phyloP scores from a whole-genome alignment of 352 stramenopile species.

The Nothophytophthora sp. region DNA sequence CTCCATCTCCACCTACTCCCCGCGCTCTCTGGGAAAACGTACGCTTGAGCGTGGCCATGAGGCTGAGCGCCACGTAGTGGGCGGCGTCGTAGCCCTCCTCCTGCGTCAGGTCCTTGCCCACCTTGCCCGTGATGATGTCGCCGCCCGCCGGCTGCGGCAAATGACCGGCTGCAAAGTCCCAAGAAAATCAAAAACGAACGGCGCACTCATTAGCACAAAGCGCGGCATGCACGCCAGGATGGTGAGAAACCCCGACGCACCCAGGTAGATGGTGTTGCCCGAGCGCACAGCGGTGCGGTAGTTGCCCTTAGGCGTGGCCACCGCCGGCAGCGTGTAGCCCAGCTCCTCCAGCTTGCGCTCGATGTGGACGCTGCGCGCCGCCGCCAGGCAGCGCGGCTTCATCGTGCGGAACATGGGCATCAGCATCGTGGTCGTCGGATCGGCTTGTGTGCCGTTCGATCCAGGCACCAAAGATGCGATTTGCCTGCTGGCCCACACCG shows the following conservation, averaged over 20 bases:
- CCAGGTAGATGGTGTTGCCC: slow-evolving; percentile 86
- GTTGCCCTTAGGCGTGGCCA: slow-evolving; percentile 90
- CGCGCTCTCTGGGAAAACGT: slow-evolving; percentile 31
- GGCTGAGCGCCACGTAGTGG: slow-evolving; percentile 87
- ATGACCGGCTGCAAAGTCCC: slow-evolving; percentile 66
- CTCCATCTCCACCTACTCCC: not conserved
- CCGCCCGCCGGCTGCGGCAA: slow-evolving; percentile 72
- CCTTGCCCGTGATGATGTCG: slow-evolving; percentile 86
- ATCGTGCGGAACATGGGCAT: slow-evolving; percentile 30
- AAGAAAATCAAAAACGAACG: too few relatives aligned
- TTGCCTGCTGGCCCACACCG: too few relatives aligned
- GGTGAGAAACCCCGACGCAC: slow-evolving; percentile 9
- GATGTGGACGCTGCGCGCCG: slow-evolving; percentile 72
- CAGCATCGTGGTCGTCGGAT: slow-evolving; percentile 7
- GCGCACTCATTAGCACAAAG: too few relatives aligned
- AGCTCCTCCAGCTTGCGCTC: slow-evolving; percentile 85
- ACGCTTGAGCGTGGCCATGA: slow-evolving; percentile 92
- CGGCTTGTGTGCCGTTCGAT: too few relatives aligned
- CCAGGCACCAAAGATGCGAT: too few relatives aligned
- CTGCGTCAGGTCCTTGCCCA: slow-evolving; percentile 86
- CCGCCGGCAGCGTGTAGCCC: slow-evolving; percentile 80
- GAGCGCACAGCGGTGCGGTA: slow-evolving; percentile 84
- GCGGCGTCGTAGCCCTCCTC: slow-evolving; percentile 93
- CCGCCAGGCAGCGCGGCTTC: slow-evolving; percentile 23
- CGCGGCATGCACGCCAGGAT: not conserved